Percentiles rank a stretch among this genome's conserved stretches.
These are phyloP conservation scores for Escallonia rubra DNA, from an alignment of 129 eudicot genomes.

Conservation along the genomic window DNA sequence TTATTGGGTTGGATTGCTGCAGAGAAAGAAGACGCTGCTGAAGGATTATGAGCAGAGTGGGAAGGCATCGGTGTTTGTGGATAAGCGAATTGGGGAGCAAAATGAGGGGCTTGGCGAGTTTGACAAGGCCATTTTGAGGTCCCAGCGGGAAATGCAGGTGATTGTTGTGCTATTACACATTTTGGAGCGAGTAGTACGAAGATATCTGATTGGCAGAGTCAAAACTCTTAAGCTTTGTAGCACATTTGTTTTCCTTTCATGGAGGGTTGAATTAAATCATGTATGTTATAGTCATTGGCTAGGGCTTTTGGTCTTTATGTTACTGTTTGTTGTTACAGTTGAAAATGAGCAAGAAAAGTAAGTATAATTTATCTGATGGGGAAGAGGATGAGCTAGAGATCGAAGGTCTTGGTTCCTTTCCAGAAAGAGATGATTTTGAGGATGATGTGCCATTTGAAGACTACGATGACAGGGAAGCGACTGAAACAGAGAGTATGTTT, in stretches of 20 bases:
- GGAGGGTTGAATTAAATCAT: background rate
- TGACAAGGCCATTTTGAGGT: conserved; percentile 80
- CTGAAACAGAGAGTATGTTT: conserved; percentile 47
- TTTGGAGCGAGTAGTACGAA: no score
- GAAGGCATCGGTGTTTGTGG: conserved; percentile 79
- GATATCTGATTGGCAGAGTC: no score
- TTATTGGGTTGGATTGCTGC: conserved; percentile 11
- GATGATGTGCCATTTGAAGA: conserved; percentile 70
- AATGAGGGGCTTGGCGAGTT: conserved; percentile 84
- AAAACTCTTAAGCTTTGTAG: no score
- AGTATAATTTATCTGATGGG: conserved; percentile 83
- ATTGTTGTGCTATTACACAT: background rate
- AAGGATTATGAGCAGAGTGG: conserved; percentile 82
- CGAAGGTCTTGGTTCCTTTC: conserved; percentile 35
- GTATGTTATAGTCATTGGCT: background rate
- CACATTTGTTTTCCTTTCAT: conserved; percentile 1
- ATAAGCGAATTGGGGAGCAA: conserved; percentile 90
- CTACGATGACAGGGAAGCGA: conserved; percentile 43
- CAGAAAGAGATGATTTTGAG: conserved; percentile 79
- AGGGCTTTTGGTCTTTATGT: background rate
- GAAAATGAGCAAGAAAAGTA: conserved; percentile 66
- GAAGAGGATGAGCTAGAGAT: conserved; percentile 78
- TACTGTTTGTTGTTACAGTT: conserved; percentile 24
- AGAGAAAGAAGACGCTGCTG: conserved; percentile 85
- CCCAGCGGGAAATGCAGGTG: conserved; percentile 93